These are phyloP conservation scores for Skeletonema menzelii DNA, from an alignment of 108 stramenopile species.

Conservation along the genomic window DNA sequence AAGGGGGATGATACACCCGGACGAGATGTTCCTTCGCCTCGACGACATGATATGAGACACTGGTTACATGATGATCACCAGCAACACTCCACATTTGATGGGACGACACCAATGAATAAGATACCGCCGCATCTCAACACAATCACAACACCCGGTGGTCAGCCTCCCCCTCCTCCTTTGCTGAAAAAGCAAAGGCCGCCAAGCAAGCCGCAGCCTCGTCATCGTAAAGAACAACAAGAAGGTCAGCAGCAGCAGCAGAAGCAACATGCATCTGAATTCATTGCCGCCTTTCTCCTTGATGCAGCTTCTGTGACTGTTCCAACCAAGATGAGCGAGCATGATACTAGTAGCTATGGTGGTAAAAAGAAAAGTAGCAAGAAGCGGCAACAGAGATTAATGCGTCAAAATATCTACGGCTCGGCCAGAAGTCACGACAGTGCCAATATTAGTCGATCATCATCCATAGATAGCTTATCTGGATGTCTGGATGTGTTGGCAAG, in stretches of 20 bases:
- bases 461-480: background rate
- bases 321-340: background rate
- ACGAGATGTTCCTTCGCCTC: background rate
- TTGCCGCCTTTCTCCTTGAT: background rate
- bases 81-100: background rate
- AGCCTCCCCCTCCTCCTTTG: background rate
- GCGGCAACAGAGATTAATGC: background rate
- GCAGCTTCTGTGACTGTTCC: background rate
- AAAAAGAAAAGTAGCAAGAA: too few relatives aligned
- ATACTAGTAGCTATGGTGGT: too few relatives aligned
- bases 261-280: background rate
- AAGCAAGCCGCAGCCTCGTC: too few relatives aligned
- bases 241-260: background rate
- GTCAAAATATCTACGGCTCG: background rate
- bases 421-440: background rate
- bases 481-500: background rate
- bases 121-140: background rate
- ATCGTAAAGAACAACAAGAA: background rate
- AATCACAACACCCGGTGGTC: background rate
- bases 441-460: background rate
- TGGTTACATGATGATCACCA: background rate
- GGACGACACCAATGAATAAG: too few relatives aligned
- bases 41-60: background rate
- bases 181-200: too few relatives aligned
- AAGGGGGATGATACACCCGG: too few relatives aligned